Percentiles rank a stretch among this genome's conserved stretches.
These are phyloP conservation scores for Gilbertella persicaria DNA, from an alignment of 371 early-diverging fungal species.

Conservation along the genomic window DNA sequence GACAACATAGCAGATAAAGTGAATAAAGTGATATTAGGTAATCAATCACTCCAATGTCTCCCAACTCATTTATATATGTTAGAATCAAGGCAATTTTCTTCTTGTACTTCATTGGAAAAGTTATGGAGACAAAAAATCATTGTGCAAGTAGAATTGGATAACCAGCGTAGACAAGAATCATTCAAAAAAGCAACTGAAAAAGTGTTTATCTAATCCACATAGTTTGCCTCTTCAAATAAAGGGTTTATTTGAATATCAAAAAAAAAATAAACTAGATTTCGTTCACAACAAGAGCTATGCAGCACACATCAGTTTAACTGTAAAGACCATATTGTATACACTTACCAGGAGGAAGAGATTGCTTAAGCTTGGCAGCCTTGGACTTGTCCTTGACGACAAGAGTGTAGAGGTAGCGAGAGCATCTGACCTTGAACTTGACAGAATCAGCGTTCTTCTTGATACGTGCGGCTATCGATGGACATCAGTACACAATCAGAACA, in stretches of 20 bases:
- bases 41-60: not conserved
- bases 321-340: not conserved
- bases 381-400: conserved; percentile 93
- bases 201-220: no score
- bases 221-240: not conserved
- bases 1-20: conserved; percentile 22
- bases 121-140: conserved; percentile 18
- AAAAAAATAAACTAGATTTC: conserved; percentile 30
- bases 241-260: conserved; percentile 2
- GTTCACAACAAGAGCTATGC: conserved; percentile 39
- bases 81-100: conserved; percentile 10
- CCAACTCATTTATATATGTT: not conserved
- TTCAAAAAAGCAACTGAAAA: conserved; percentile 7
- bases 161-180: conserved; percentile 9
- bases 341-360: conserved; percentile 87
- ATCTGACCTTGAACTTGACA: conserved; percentile 99
- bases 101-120: conserved; percentile 23
- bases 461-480: conserved; percentile 67
- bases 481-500: not conserved
- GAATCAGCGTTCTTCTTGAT: conserved; percentile 96
- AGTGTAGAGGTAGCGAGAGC: conserved; percentile 97
- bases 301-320: not conserved
- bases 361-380: conserved; percentile 96
- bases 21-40: conserved; percentile 26
- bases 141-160: conserved; percentile 17